Base-by-base conservation (phyloP, 2,329 filamentous ascomycete species). In the Colletotrichum magnum region DNA sequence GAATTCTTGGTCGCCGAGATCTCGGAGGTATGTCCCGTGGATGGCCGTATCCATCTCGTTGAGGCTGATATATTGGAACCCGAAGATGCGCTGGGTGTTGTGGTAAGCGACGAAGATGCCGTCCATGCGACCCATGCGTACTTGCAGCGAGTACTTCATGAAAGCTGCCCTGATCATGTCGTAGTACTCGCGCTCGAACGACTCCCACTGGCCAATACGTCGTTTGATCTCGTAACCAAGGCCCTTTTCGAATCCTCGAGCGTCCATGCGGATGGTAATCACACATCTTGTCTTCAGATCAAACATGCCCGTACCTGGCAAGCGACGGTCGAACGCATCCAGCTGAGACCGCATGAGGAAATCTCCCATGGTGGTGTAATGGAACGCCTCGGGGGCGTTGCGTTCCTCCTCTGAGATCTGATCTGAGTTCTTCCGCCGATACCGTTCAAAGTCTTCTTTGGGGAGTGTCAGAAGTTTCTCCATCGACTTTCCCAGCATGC, bases 61-160 rank as follows among this genome's bases (percentile, higher is more conserved):
- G 15, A 98, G 82, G 68, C 90, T 91, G 69, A 99, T 88, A 78
- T 99, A 99, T 80, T 99, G 96, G 79, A 99, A 99, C 6, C 96
- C 96, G 77, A 99, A 99, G 58, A 99, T 97, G 64, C 95, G 92
- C 80, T 95, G 88, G 2, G 94, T 93, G 78, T 99, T 99, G 84
- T 99, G 96, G 78, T 91, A 99, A 2, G 96, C 96, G 24, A 98
- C 93, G 77, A 98, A 99, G 58, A 98, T 98, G 62, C 96, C 96
- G 77, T 99, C 95, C 97, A 99, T 99, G 58, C 95, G 91, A 18
- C 97, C 96, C 89, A 99, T 97, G 52, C 96, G 93, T 32, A 95
- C 97, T 81, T 99, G 96, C 36, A 99, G 85, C 10, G 95, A 97
- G 79, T 99, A 99, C 77, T 99, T 99, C 64, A 99, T 84, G 82